phyloP scores from a whole-genome alignment of 345 rosid genomes.

The Nasturtium officinale region DNA sequence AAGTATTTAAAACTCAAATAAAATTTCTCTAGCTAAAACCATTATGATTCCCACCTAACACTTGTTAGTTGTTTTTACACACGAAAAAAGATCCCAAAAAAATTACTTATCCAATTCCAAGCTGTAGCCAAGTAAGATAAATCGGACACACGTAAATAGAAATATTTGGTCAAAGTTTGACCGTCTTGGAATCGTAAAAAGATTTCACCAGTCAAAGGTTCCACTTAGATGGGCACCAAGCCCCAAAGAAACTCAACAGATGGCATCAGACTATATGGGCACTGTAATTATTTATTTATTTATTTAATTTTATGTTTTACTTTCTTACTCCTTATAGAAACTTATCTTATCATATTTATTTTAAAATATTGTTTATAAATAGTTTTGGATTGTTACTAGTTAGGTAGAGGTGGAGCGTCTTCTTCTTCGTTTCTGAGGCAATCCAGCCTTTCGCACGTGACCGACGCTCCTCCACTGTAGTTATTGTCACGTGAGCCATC shows the following conservation, averaged over 20 bases:
- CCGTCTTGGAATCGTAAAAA: slow-evolving; percentile 39
- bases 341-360: slow-evolving; percentile 16
- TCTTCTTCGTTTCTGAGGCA: slow-evolving; percentile 39
- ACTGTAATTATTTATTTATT: slow-evolving; percentile 27
- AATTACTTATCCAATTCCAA: slow-evolving; percentile 17
- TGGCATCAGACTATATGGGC: slow-evolving; percentile 28
- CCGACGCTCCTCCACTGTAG: slow-evolving; percentile 75
- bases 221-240: slow-evolving; percentile 45
- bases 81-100: neutral
- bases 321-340: slow-evolving; percentile 7
- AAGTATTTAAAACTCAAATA: neutral
- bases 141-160: slow-evolving; percentile 36
- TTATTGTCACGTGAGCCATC: slow-evolving; percentile 62
- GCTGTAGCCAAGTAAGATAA: slow-evolving; percentile 33
- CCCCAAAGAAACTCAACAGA: slow-evolving; percentile 34
- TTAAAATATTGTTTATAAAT: neutral
- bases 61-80: slow-evolving; percentile 38
- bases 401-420: slow-evolving; percentile 51
- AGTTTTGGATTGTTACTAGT: slow-evolving; percentile 35
- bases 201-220: slow-evolving; percentile 42
- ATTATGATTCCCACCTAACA: slow-evolving; percentile 41
- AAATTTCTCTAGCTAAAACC: slow-evolving; percentile 18
- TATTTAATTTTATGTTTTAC: slow-evolving; percentile 26
- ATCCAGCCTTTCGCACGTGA: slow-evolving; percentile 73
- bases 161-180: slow-evolving; percentile 45